A percentile compares a stretch with the other conserved stretches of the same genome.
Evolutionary conservation across 2,329 filamentous ascomycete species (phyloP).

Genomic region (Rhinocladiella similis): DNA sequence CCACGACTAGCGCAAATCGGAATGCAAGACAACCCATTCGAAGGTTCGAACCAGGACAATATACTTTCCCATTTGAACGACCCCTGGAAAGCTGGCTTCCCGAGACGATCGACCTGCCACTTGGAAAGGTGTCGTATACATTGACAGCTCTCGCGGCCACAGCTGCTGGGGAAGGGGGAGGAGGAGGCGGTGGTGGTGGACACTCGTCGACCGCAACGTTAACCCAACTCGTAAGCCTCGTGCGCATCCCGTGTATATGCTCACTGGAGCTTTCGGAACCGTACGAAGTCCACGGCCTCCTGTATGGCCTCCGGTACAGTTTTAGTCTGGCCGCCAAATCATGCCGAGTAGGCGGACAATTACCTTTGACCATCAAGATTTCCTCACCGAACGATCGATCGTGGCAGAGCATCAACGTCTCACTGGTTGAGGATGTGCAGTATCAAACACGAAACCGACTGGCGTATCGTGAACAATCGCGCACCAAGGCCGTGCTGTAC

Average conservation of each 20-base stretch:
- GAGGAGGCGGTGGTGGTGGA: neutral
- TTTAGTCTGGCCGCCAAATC: slow-evolving; percentile 6
- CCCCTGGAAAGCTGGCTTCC: slow-evolving; percentile 4
- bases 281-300: slow-evolving; percentile 3
- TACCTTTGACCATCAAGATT: slow-evolving; percentile 4
- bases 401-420: slow-evolving; percentile 7
- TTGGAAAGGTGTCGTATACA: slow-evolving; percentile 8
- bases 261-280: slow-evolving; percentile 6
- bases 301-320: slow-evolving; percentile 2
- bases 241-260: slow-evolving; percentile 8
- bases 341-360: slow-evolving; percentile 5
- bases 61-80: slow-evolving; percentile 2
- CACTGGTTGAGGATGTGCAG: slow-evolving; percentile 9
- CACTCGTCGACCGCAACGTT: neutral
- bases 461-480: slow-evolving; percentile 5
- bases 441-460: slow-evolving; percentile 2
- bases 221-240: neutral
- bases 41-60: slow-evolving; percentile 2
- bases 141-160: neutral
- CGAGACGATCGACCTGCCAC: slow-evolving; percentile 4
- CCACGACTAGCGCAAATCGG: too few species aligned
- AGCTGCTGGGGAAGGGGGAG: neutral
- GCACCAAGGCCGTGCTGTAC: slow-evolving; percentile 5
- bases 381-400: slow-evolving; percentile 2
- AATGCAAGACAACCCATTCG: neutral